These are phyloP conservation scores for Fusarium torreyae DNA, from an alignment of 2,329 filamentous ascomycete species.

Conservation along the genomic window DNA sequence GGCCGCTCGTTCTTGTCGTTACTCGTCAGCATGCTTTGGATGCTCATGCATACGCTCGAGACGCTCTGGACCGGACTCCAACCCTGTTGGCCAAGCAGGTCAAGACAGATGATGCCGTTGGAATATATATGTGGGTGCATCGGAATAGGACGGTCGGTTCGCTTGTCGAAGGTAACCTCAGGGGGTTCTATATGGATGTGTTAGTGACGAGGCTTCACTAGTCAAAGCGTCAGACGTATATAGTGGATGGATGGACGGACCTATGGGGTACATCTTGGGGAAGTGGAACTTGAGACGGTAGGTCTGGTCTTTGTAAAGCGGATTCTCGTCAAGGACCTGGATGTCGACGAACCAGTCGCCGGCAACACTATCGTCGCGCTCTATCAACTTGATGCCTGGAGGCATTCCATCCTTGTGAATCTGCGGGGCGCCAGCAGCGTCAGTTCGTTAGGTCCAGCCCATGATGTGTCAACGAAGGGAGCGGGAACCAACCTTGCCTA, in stretches of 20 bases:
- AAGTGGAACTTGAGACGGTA: slow-evolving; percentile 93
- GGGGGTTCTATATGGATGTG: slow-evolving; percentile 78
- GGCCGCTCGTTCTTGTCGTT: slow-evolving; percentile 94
- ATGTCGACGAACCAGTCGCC: slow-evolving; percentile 93
- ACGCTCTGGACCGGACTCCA: slow-evolving; percentile 99
- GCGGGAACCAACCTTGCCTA: slow-evolving; percentile 64
- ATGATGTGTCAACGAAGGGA: slow-evolving; percentile 5
- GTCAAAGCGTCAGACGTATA: background rate
- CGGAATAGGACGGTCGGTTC: slow-evolving; percentile 79
- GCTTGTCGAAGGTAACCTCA: slow-evolving; percentile 88
- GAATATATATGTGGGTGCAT: slow-evolving; percentile 98
- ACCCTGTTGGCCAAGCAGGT: slow-evolving; percentile 87
- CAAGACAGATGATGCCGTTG: slow-evolving; percentile 98
- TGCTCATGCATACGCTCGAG: slow-evolving; percentile 95
- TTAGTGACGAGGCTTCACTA: slow-evolving; percentile 17
- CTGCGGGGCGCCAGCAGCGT: slow-evolving; percentile 54
- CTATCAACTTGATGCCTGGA: slow-evolving; percentile 82
- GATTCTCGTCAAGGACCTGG: slow-evolving; percentile 89
- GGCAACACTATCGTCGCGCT: slow-evolving; percentile 81
- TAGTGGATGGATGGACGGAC: slow-evolving; percentile 63
- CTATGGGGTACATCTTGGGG: slow-evolving; percentile 88
- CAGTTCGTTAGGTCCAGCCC: slow-evolving; percentile 29
- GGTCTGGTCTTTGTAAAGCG: slow-evolving; percentile 83
- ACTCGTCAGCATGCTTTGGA: slow-evolving; percentile 98
- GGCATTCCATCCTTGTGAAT: slow-evolving; percentile 70